These are phyloP conservation scores for Bremia lactucae DNA, from an alignment of 352 stramenopile species.

Conservation along the genomic window DNA sequence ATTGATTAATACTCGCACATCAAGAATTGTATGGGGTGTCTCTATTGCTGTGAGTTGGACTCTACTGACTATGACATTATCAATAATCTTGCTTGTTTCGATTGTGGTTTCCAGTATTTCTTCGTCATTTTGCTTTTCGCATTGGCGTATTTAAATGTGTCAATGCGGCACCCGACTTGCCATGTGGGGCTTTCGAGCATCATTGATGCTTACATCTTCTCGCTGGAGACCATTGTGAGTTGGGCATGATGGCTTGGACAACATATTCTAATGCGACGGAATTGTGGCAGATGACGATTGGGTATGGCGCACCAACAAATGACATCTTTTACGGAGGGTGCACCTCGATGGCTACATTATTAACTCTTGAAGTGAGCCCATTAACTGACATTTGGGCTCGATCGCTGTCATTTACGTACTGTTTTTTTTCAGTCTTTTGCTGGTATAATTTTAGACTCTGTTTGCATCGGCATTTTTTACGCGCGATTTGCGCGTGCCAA, in stretches of 20 bases:
- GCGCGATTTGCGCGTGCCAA: constrained; percentile 71
- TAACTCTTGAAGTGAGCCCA: constrained; percentile 56
- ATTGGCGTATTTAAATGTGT: constrained; percentile 63
- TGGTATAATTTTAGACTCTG: constrained; percentile 78
- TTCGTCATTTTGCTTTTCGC: constrained; percentile 78
- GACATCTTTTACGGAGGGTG: constrained; percentile 85
- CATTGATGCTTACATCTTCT: constrained; percentile 82
- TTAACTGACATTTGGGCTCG: neutral
- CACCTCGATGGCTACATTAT: constrained; percentile 59
- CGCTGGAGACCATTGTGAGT: constrained; percentile 78
- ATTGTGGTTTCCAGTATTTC: constrained; percentile 49
- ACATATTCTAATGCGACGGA: neutral
- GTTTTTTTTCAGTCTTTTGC: constrained; percentile 53
- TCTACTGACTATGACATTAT: no score
- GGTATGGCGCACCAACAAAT: constrained; percentile 75
- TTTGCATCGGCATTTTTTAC: constrained; percentile 85
- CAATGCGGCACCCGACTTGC: constrained; percentile 41
- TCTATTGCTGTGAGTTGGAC: constrained; percentile 9
- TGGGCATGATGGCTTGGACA: constrained; percentile 1
- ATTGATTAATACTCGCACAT: constrained; percentile 79
- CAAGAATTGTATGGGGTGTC: constrained; percentile 66
- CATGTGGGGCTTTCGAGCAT: constrained; percentile 65
- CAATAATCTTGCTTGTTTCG: neutral
- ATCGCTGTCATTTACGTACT: neutral
- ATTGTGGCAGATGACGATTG: constrained; percentile 73